Evolutionary conservation across 148 eudicot species (phyloP), one percentile per base, ranked within the genome.

Genomic region (Silene conica): DNA sequence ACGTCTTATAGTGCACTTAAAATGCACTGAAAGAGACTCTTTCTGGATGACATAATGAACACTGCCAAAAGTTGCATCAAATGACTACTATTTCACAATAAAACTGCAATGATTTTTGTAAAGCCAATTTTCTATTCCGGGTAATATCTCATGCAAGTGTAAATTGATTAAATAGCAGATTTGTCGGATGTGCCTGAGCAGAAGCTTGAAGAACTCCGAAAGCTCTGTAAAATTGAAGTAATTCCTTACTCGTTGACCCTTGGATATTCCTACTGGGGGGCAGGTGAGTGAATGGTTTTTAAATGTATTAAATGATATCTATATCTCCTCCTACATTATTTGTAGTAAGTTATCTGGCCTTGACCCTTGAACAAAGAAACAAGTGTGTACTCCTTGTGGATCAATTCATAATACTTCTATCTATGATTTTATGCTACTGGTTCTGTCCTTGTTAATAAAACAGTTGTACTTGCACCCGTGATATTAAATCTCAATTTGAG

Each of bases 221-320:
- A 76, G 79, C 85, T 86, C 38, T 90, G 87, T 71, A 67, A 87
- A 71, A 78, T 92, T 82, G 89, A 90, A 84, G 92, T 90, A 46
- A 88, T 92, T 63, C 89, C 97, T 52, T 87, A 95, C 82, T 89
- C 96, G 12, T 12, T 95, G 76, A 87, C 89, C 34, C 97, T 95
- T 69, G 97, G 94, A 69, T 95, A 95, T 85, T 90, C 97, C 22
- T 95, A 95, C 73, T 95, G 97, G 97, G 81, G 87, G 65, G 90
- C 94, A 85, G 99, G 99, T 95, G 41, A 84, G 82, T 71, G 63
- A 61, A 15, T 78, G 71, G 74, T 67, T 67, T 63, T 11, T 34
- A 41, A 57, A 45, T 71, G 19, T 15, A 31, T 34, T 41, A n/a
- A 9, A 7, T 6, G 18, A 41, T 25, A 63, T 70, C 57, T 46